A percentile compares a stretch with the other conserved stretches of the same genome.
These are phyloP conservation scores for Jackrogersella minutella DNA, from an alignment of 495 filamentous ascomycete genomes.

Conservation along the genomic window DNA sequence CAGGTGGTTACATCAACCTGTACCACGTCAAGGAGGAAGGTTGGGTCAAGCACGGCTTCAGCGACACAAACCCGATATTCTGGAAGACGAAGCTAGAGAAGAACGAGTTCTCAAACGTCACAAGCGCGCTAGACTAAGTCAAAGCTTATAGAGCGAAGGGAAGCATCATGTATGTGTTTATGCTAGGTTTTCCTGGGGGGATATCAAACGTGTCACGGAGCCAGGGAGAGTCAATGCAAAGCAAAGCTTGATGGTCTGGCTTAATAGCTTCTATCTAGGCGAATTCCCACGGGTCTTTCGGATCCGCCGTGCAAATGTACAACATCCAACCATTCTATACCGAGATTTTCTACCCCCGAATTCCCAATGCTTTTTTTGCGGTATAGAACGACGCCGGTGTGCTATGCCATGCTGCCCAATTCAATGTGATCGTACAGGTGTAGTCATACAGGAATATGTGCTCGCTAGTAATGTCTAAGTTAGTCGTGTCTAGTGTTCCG, in stretches of 20 bases:
- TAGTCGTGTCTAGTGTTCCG: conserved; percentile 3
- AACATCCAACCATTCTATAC: conserved; percentile 19
- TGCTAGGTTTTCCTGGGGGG: neutral
- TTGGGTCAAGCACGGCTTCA: conserved; percentile 98
- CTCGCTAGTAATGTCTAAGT: neutral
- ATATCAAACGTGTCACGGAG: neutral
- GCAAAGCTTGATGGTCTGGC: conserved; percentile 37
- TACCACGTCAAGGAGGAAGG: conserved; percentile 99
- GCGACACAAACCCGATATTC: conserved; percentile 94
- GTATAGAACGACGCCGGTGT: conserved; percentile 6
- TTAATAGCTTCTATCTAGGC: conserved; percentile 26
- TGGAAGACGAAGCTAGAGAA: conserved; percentile 99
- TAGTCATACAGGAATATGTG: conserved; percentile 4
- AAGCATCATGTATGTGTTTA: neutral
- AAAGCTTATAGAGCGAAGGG: neutral
- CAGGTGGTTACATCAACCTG: conserved; percentile 96
- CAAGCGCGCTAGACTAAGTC: conserved; percentile 69
- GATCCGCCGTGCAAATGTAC: conserved; percentile 41
- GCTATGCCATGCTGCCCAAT: conserved; percentile 13
- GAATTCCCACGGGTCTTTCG: conserved; percentile 8
- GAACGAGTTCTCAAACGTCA: conserved; percentile 98
- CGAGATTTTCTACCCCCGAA: conserved; percentile 2
- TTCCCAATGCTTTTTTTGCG: conserved; percentile 3
- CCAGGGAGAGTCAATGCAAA: conserved; percentile 12
- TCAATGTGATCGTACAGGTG: conserved; percentile 16